These are phyloP conservation scores for Debaryomyces coudertii DNA, from an alignment of 1,139 yeast species.

Conservation along the genomic window DNA sequence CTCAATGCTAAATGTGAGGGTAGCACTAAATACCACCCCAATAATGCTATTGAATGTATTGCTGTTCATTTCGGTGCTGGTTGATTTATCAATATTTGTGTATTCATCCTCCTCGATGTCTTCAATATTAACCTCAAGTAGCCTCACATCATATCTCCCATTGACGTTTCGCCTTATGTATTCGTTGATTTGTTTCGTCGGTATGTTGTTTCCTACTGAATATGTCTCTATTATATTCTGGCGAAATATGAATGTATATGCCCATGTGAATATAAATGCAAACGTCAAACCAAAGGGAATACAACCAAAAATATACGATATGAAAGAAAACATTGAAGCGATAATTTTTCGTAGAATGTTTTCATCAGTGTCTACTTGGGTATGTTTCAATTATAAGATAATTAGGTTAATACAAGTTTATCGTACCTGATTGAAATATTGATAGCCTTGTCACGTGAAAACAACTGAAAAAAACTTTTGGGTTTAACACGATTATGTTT, in stretches of 20 bases:
- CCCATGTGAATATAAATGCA: constrained; percentile 23
- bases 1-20: constrained; percentile 36
- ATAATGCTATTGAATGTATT: constrained; percentile 18
- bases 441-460: not conserved
- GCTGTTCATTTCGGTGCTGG: not conserved
- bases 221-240: constrained; percentile 30
- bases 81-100: constrained; percentile 10
- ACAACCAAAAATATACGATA: constrained; percentile 4
- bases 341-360: not conserved
- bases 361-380: not conserved
- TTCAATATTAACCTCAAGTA: constrained; percentile 24
- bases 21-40: constrained; percentile 33
- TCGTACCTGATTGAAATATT: not conserved
- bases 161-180: constrained; percentile 20
- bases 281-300: constrained; percentile 20
- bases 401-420: not conserved
- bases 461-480: not conserved
- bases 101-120: constrained; percentile 20
- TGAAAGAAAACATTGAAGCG: not conserved
- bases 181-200: constrained; percentile 27
- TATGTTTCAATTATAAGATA: not conserved
- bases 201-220: constrained; percentile 22
- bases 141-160: constrained; percentile 18
- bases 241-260: constrained; percentile 27
- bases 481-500: not conserved